Base-by-base conservation (phyloP, 495 filamentous ascomycete species). In the Clavariopsis aquatica region DNA sequence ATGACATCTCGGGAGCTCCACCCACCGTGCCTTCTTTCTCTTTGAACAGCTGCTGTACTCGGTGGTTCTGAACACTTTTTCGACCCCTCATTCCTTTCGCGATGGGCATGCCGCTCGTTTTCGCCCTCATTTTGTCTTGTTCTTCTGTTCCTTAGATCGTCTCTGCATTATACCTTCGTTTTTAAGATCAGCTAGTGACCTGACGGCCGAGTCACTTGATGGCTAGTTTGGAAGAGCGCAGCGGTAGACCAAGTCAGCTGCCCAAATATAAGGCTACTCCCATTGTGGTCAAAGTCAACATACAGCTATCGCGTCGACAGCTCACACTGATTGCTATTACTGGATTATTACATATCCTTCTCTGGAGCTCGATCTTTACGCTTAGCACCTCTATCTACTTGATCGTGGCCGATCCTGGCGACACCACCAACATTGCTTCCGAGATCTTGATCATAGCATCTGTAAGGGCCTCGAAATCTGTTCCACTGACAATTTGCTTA, bases 351-450 rank as follows among this genome's bases (percentile, higher is more conserved):
- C 52, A 72, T 43, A 54, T 67, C 29, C 46, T 72, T 36, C 63
- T 72, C 17, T 72, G 70, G 70, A 61, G 49, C 52, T 70, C 70
- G 2, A 19, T 70, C 38, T 26, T 51, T 46, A 41, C 43, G 24
- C 41, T 70, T 28, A 22, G 70, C 17, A 34, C 47, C 8, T 29
- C 64, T 9, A 5, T 70, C 4, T 68, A 66, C 36, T 38, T 65
- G 57, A 54, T 72, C 29, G 61, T 43, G 5, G 34, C 53, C 7
- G 62, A 60, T 51, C 38, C 64, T 17, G 51, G 19, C 8, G 70
- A 72, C 52, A 36, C 57, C 17, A 70, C 64, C 19, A 59, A 60
- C 43, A 24, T 62, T 12, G 28, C 61, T 5, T 46, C 68, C 10
- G 55, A 53, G 22, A 52, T 70, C 20, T 45, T 72, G 27, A 68